Conservation (phyloP, 164 flowering plant genomes). For the Dillenia suffruticosa region DNA sequence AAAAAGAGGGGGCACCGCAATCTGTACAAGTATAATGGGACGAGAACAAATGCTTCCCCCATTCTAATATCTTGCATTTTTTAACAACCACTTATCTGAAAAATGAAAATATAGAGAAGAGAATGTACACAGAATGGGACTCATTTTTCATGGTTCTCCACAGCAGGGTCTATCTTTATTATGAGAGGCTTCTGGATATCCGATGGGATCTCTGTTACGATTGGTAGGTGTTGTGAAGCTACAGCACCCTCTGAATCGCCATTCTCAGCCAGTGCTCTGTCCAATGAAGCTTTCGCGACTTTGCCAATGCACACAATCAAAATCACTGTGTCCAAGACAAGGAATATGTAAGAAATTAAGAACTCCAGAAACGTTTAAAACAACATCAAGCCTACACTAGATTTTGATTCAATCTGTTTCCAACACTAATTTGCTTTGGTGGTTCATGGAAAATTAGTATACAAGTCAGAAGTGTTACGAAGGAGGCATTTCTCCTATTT, state of each 20-base stretch:
- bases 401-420: no score
- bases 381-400: no score
- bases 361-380: background rate
- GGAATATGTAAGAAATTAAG: background rate
- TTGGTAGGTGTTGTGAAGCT: slow-evolving; percentile 41
- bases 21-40: no score
- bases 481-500: background rate
- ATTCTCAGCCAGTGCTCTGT: slow-evolving; percentile 85
- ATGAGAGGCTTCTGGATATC: slow-evolving; percentile 77
- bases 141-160: slow-evolving; percentile 46
- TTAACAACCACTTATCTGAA: no score
- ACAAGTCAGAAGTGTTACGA: background rate
- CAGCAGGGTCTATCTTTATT: slow-evolving; percentile 52
- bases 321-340: slow-evolving; percentile 37
- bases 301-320: slow-evolving; percentile 60
- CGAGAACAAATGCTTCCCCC: no score
- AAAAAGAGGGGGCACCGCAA: no score
- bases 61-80: no score
- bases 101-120: slow-evolving; percentile 8
- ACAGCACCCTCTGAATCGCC: slow-evolving; percentile 38
- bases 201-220: slow-evolving; percentile 29
- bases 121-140: slow-evolving; percentile 33
- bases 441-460: background rate
- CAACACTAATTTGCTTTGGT: background rate
- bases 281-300: slow-evolving; percentile 80